phyloP scores from a whole-genome alignment of 768 basidiomycete species.

The Mycena vitilis region DNA sequence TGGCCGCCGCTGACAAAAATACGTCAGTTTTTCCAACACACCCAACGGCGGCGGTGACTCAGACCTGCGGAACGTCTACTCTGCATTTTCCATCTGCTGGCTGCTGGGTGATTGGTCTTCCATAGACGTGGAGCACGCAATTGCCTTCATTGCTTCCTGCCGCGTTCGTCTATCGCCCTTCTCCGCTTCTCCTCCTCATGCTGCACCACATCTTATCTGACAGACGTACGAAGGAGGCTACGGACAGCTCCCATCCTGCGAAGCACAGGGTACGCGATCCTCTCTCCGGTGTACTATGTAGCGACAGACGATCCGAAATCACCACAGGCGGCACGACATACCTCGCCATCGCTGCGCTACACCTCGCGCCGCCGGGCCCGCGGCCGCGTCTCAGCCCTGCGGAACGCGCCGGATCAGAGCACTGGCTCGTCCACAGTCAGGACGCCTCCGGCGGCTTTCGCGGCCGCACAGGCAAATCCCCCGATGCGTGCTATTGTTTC shows the following conservation, averaged over 20 bases:
- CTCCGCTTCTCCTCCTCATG: conserved; percentile 17
- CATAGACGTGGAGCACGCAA: conserved; percentile 69
- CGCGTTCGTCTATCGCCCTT: conserved; percentile 61
- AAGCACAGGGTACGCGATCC: conserved; percentile 80
- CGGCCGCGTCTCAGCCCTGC: conserved; percentile 44
- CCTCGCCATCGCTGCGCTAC: conserved; percentile 83
- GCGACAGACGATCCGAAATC: background rate
- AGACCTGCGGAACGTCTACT: conserved; percentile 87
- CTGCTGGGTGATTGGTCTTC: conserved; percentile 86
- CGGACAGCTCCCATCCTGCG: conserved; percentile 82
- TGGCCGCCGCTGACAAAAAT: background rate
- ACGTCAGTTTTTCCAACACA: conserved; percentile 72
- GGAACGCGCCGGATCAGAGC: conserved; percentile 66
- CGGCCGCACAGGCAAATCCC: conserved; percentile 88
- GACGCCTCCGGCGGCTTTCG: conserved; percentile 81
- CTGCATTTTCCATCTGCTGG: conserved; percentile 84
- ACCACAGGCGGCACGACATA: conserved; percentile 90
- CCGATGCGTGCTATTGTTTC: conserved; percentile 96
- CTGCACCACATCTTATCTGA: conserved; percentile 11
- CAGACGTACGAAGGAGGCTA: conserved; percentile 96
- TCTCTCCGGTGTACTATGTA: background rate
- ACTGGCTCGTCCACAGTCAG: conserved; percentile 86
- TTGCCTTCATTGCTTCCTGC: conserved; percentile 76
- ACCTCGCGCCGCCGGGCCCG: conserved; percentile 56
- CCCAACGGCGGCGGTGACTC: conserved; percentile 71